Evolutionary conservation across 2,329 filamentous ascomycete genomes (phyloP), one percentile per base, ranked within the genome.

Genomic region (Aspergillus felis): DNA sequence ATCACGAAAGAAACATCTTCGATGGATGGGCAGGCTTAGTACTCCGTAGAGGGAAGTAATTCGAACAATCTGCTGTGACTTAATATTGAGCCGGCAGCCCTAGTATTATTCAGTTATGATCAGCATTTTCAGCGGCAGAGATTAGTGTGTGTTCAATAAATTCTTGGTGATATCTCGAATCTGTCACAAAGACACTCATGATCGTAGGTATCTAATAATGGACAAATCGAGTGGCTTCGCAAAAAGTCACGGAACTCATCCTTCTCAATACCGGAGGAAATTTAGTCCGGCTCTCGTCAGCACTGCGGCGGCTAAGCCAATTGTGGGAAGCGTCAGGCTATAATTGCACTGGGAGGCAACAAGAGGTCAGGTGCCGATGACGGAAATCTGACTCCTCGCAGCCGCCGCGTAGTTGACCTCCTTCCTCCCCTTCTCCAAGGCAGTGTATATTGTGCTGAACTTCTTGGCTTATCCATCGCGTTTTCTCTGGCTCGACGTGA

Each of bases 361-460:
- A 52, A 58, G n/a, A 56, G 53, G 61, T 66, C 61, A 65, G 61
- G 59, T 61, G 55, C 55, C 53, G 57, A 65, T 65, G 63, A 66
- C 60, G 63, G 63, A 60, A 64, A 65, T 55, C 62, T 64, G 56
- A 62, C 57, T 58, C 56, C 53, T 56, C 49, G 55, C 54, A 50
- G 35, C 53, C 51, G 54, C 56, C 57, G 54, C 59, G 47, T 53
- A 47, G 52, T 54, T 47, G 48, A 50, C 50, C 52, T 50, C 53
- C 54, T 50, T 54, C 55, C 54, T 55, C 42, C 50, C 51, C 51
- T 56, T 42, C 56, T 28, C 46, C 54, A 59, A 47, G 12, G 61
- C 62, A 62, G 58, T 58, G 14, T 48, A 22, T 42, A 46, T 48
- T 48, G 59, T 64, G 59, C 63, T 62, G 46, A 10, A 44, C 41